phyloP scores from a whole-genome alignment of 345 rosid species.

The Gossypium mustelinum region DNA sequence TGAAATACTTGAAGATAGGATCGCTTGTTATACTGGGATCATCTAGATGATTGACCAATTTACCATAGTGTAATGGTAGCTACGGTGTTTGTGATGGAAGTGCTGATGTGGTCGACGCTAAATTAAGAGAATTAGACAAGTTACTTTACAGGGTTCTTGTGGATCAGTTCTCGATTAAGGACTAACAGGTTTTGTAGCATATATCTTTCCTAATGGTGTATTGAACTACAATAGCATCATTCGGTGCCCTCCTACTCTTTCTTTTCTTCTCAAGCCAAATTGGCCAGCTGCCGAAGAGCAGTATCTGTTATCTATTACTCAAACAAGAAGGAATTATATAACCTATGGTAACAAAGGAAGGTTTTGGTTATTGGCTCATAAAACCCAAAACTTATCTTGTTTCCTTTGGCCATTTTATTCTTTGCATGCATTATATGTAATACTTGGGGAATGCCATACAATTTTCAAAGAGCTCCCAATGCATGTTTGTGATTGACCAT shows the following conservation, averaged over 20 bases:
- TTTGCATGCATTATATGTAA: neutral
- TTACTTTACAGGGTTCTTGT: neutral
- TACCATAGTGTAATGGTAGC: neutral
- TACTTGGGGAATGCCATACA: neutral
- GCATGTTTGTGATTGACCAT: neutral
- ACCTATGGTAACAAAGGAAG: neutral
- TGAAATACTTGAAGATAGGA: neutral
- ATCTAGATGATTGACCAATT: neutral
- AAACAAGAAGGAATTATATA: neutral
- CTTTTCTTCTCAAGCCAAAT: neutral
- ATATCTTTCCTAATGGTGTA: neutral
- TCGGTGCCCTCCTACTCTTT: neutral
- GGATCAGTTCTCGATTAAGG: neutral
- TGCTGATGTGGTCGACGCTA: neutral
- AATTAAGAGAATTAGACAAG: conserved; percentile 1
- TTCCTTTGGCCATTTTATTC: neutral
- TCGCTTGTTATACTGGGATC: neutral
- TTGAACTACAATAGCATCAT: neutral
- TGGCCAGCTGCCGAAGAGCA: no score
- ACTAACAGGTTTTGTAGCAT: neutral
- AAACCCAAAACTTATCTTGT: neutral
- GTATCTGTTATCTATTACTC: neutral
- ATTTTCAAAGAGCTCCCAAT: neutral
- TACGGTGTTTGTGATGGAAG: neutral
- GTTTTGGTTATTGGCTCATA: neutral